These are phyloP conservation scores for Salvia miltiorrhiza DNA, from an alignment of 257 asterid genomes.

Conservation along the genomic window DNA sequence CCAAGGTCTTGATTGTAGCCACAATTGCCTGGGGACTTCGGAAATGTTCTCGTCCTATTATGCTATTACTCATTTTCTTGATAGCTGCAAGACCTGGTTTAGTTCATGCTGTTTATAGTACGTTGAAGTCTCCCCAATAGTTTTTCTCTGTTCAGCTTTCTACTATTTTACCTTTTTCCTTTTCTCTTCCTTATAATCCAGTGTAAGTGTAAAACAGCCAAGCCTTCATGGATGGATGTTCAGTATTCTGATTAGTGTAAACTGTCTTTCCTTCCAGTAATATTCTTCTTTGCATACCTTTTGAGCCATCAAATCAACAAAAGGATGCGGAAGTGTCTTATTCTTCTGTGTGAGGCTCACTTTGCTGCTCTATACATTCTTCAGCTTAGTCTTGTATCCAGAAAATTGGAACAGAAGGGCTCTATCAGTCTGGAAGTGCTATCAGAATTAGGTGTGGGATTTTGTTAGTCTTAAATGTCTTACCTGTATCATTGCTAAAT, in stretches of 20 bases:
- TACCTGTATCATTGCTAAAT: constrained; percentile 14
- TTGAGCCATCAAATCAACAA: constrained; percentile 67
- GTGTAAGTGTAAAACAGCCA: constrained; percentile 9
- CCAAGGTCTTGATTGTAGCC: constrained; percentile 89
- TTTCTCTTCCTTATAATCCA: constrained; percentile 4
- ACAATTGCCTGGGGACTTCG: constrained; percentile 98
- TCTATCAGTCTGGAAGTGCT: constrained; percentile 63
- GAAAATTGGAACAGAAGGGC: constrained; percentile 61
- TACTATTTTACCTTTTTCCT: neutral
- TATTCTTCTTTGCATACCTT: constrained; percentile 85
- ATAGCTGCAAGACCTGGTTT: constrained; percentile 94
- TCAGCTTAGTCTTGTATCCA: constrained; percentile 80
- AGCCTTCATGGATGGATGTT: constrained; percentile 17
- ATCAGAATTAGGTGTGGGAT: constrained; percentile 78
- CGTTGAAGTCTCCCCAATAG: constrained; percentile 23
- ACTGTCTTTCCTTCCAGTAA: constrained; percentile 60
- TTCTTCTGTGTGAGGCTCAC: constrained; percentile 94
- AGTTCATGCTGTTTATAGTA: constrained; percentile 91
- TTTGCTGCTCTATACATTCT: constrained; percentile 83
- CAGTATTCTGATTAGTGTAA: constrained; percentile 32
- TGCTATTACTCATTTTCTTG: constrained; percentile 81
- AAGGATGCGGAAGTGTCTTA: constrained; percentile 78
- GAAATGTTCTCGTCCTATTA: constrained; percentile 89
- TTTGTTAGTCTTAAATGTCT: constrained; percentile 25
- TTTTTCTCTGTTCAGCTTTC: neutral